Evolutionary conservation across 2,329 filamentous ascomycete species (phyloP), one percentile per base, ranked within the genome.

Genomic region (Lojkania enalia): DNA sequence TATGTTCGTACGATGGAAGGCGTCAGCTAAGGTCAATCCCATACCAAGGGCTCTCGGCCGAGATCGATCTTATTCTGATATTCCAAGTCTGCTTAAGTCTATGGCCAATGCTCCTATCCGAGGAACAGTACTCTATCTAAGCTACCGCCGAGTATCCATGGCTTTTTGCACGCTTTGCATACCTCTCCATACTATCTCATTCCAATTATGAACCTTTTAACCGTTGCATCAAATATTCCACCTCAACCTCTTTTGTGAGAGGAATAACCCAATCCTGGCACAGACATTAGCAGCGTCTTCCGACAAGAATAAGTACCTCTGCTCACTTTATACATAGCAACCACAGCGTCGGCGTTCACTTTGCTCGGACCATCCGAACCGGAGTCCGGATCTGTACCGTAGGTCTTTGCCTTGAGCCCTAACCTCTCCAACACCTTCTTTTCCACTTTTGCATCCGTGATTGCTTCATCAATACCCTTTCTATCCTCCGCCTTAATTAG

Each of bases 141-240:
- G 23, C 23, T 27, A 27, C n/a, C n/a, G n/a, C 25, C 25, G n/a
- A 27, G 25, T 15, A 23, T 29, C 20, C 36, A 27, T 20, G 14
- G 36, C 12, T 25, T n/a, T n/a, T n/a, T 2, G 36, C 7, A 5
- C 29, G 20, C 16, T 32, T 20, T 40, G 30, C 30, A 16, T 16
- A 11, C 30, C 9, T 16, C 15, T 33, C 9, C 30, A 33, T 11
- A 33, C 20, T 23, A 11, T 12, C 7, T 49, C 48, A 74, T 51
- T 75, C 74, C 75, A 75, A 77, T 52, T 77, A 48, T 0, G 74
- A 77, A 3, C 73, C 74, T 58, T 83, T 82, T 42, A 99, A 75
- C 52, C 94, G 82, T 72, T 97, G 90, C 89, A 99, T 95, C 58
- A 99, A 77, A 69, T 99, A 99, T 61, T 99, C 94, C 7, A 99